Evolutionary conservation across 805 yeast genomes (phyloP).

Genomic region (Wickerhamomyces mucosus): DNA sequence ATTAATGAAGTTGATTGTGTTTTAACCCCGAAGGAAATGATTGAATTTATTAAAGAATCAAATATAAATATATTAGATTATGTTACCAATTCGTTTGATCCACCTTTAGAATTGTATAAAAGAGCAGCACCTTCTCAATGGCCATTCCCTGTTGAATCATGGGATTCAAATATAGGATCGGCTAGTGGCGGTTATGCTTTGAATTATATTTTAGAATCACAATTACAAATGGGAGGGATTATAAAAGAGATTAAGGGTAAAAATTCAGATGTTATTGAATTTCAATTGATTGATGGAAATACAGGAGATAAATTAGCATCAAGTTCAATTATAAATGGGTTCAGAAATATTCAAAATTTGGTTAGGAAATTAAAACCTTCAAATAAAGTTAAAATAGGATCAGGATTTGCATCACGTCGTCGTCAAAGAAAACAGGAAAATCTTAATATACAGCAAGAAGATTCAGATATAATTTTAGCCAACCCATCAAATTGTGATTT

Average conservation of each 20-base stretch:
- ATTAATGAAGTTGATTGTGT: slow-evolving; percentile 83
- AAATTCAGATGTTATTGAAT: slow-evolving; percentile 64
- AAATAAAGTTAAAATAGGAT: slow-evolving; percentile 17
- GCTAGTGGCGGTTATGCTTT: slow-evolving; percentile 85
- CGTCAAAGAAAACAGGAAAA: slow-evolving; percentile 1
- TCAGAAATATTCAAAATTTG: slow-evolving; percentile 87
- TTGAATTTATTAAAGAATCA: slow-evolving; percentile 58
- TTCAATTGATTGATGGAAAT: slow-evolving; percentile 36
- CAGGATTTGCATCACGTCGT: slow-evolving; percentile 19
- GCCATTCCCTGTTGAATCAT: slow-evolving; percentile 50
- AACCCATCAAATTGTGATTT: slow-evolving; percentile 68
- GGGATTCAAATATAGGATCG: slow-evolving; percentile 73
- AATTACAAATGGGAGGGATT: slow-evolving; percentile 16
- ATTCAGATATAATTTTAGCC: slow-evolving; percentile 24
- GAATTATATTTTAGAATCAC: slow-evolving; percentile 44
- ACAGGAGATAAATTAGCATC: slow-evolving; percentile 35
- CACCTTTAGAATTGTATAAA: slow-evolving; percentile 18
- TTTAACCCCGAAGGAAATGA: slow-evolving; percentile 79
- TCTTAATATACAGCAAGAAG: too few species aligned
- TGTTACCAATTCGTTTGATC: slow-evolving; percentile 9
- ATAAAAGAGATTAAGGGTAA: slow-evolving; percentile 48
- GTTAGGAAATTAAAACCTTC: slow-evolving; percentile 56
- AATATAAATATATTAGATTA: slow-evolving; percentile 26
- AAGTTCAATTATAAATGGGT: slow-evolving; percentile 76
- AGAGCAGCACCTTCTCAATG: slow-evolving; percentile 46